Percentiles rank a stretch among this genome's conserved stretches.
These are phyloP conservation scores for Ambrosiella beaveri DNA, from an alignment of 2,329 filamentous ascomycete genomes.

Conservation along the genomic window DNA sequence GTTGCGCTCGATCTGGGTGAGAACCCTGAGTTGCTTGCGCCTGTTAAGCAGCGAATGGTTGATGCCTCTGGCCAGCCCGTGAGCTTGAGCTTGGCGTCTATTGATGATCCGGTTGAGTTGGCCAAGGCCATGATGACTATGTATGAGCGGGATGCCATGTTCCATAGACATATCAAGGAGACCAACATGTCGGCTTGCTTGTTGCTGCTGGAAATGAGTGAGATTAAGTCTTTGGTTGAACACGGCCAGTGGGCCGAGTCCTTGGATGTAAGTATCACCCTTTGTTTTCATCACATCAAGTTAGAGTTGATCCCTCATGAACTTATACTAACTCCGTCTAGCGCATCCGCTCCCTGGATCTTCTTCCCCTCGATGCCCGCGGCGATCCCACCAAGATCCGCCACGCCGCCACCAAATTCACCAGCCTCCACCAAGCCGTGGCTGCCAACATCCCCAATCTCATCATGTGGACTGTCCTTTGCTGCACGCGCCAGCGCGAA, in stretches of 20 bases:
- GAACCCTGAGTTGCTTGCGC: constrained; percentile 59
- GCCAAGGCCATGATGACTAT: constrained; percentile 45
- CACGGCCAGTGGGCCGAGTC: constrained; percentile 37
- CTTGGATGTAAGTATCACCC: constrained; percentile 34
- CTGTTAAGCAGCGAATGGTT: constrained; percentile 52
- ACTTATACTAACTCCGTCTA: constrained; percentile 19
- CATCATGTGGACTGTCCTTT: constrained; percentile 82
- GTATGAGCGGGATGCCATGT: constrained; percentile 45
- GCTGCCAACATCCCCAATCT: constrained; percentile 80
- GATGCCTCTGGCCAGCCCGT: constrained; percentile 32
- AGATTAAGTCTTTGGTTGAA: constrained; percentile 40
- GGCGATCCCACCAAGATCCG: constrained; percentile 69
- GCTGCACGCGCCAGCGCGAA: constrained; percentile 64
- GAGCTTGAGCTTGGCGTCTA: constrained; percentile 25
- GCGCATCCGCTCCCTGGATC: constrained; percentile 57
- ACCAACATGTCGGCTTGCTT: constrained; percentile 39
- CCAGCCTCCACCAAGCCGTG: constrained; percentile 59
- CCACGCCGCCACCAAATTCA: constrained; percentile 62
- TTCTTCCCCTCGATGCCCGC: constrained; percentile 60
- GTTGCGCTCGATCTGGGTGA: constrained; percentile 75
- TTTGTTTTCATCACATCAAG: not conserved
- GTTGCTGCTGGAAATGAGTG: constrained; percentile 42
- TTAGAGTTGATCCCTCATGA: not conserved
- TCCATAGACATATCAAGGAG: constrained; percentile 38
- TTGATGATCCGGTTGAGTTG: constrained; percentile 43